A percentile compares a stretch with the other conserved stretches of the same genome.
These are phyloP conservation scores for Colletotrichum sp. DNA, from an alignment of 2,329 filamentous ascomycete genomes.

Conservation along the genomic window DNA sequence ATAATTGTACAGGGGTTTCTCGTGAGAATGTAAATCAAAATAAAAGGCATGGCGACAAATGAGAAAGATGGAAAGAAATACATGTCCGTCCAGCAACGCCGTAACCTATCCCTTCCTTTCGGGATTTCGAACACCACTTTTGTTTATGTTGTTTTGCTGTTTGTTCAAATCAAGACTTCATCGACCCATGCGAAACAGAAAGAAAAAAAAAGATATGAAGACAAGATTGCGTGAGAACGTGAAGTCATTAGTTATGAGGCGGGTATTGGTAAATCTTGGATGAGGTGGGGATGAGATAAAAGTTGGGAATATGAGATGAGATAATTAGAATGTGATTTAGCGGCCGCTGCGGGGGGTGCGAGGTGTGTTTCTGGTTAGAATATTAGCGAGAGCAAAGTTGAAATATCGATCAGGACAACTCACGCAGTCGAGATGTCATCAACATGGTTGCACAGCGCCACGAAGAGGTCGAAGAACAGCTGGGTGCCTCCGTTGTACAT, in stretches of 20 bases:
- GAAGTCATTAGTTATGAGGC: conserved; percentile 27
- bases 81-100: conserved; percentile 12
- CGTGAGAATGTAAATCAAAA: conserved; percentile 6
- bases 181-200: neutral
- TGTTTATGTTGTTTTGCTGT: conserved; percentile 19
- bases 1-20: conserved; percentile 38
- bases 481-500: conserved; percentile 85
- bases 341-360: conserved; percentile 46
- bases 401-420: conserved; percentile 30
- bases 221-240: conserved; percentile 9
- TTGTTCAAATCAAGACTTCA: neutral
- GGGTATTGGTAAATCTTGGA: neutral
- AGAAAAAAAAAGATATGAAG: neutral
- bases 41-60: neutral
- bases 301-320: neutral
- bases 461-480: conserved; percentile 92
- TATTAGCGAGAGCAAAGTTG: neutral
- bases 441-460: conserved; percentile 90
- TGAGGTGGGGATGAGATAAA: neutral
- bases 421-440: conserved; percentile 68
- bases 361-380: conserved; percentile 29
- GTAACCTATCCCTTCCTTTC: neutral
- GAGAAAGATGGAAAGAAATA: neutral
- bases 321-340: conserved; percentile 9
- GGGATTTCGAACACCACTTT: neutral